Percentiles rank a stretch among this genome's conserved stretches.
Conservation (phyloP, 192 early-diverging fungal species). For the Backusella parvicylindrica region DNA sequence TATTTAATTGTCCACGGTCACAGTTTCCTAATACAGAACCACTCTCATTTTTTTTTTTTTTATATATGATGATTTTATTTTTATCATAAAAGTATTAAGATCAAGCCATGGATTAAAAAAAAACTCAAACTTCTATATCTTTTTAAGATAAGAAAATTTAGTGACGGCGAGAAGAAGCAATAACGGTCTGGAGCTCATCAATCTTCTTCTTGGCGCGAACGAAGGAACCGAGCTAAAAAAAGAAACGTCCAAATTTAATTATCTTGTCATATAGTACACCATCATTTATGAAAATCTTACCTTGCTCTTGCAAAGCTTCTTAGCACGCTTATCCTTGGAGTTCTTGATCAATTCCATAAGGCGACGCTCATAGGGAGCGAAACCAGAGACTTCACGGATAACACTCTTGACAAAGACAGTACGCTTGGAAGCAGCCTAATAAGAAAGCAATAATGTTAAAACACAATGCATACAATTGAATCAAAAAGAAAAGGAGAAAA, state of each 20-base stretch:
- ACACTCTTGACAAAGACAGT: constrained; percentile 89
- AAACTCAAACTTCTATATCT: not conserved
- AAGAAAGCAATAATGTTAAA: not conserved
- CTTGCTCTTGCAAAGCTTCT: constrained; percentile 96
- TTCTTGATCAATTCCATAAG: constrained; percentile 99
- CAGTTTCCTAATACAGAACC: not conserved
- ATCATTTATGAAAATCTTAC: too few species aligned
- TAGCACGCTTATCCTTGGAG: constrained; percentile 99
- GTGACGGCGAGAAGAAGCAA: constrained; percentile 89
- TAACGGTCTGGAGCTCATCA: constrained; percentile 92
- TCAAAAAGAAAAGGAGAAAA: not conserved
- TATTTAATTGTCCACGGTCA: not conserved
- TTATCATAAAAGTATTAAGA: not conserved
- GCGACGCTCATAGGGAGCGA: constrained; percentile 96
- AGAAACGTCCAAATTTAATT: too few species aligned
- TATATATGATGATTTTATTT: not conserved
- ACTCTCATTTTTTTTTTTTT: not conserved
- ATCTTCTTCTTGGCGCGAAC: constrained; percentile 98
- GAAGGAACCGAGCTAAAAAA: constrained; percentile 85
- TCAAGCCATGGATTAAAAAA: not conserved
- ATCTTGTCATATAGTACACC: not conserved
- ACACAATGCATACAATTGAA: not conserved
- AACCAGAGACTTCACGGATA: constrained; percentile 95
- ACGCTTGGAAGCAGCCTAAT: constrained; percentile 53
- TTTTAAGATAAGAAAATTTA: constrained; percentile 17